Evolutionary conservation across 2,329 filamentous ascomycete species (phyloP).

Genomic region (Emergomyces orientalis): DNA sequence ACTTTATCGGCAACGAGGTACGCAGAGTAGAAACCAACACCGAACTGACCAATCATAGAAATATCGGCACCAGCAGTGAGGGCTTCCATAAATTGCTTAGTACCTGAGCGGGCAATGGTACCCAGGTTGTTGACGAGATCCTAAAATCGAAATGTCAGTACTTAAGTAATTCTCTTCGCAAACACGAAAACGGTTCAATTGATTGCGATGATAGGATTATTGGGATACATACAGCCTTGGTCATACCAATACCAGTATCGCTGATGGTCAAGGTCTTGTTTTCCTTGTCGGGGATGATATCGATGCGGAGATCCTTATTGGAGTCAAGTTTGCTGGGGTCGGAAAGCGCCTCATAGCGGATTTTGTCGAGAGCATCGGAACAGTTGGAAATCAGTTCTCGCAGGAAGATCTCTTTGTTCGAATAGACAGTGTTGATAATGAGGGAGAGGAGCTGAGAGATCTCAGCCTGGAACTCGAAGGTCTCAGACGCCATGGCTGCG

Average conservation of each 20-base stretch:
- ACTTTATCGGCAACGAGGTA: conserved; percentile 98
- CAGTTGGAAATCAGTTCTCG: conserved; percentile 97
- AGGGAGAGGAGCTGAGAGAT: conserved; percentile 99
- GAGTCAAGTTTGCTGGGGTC: conserved; percentile 95
- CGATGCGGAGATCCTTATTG: conserved; percentile 95
- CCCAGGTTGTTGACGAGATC: conserved; percentile 99
- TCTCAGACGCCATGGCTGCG: conserved; percentile 73
- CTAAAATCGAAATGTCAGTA: conserved; percentile 34
- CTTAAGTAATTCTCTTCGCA: conserved; percentile 20
- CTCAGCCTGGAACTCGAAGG: conserved; percentile 99
- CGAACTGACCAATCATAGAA: conserved; percentile 99
- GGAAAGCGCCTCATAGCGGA: conserved; percentile 95
- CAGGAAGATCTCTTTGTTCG: conserved; percentile 99
- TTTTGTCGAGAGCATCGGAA: conserved; percentile 99
- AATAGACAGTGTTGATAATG: conserved; percentile 99
- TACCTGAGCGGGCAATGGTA: conserved; percentile 97
- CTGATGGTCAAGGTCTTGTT: conserved; percentile 95
- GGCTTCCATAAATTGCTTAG: conserved; percentile 99
- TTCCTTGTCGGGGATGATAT: conserved; percentile 97
- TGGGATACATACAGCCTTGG: conserved; percentile 77
- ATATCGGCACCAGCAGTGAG: conserved; percentile 97
- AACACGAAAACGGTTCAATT: neutral
- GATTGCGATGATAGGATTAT: neutral
- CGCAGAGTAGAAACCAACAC: conserved; percentile 99
- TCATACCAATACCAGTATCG: conserved; percentile 99